These are phyloP conservation scores for Exobasidium cylindrosporum DNA, from an alignment of 1,284 basidiomycete genomes.

Conservation along the genomic window DNA sequence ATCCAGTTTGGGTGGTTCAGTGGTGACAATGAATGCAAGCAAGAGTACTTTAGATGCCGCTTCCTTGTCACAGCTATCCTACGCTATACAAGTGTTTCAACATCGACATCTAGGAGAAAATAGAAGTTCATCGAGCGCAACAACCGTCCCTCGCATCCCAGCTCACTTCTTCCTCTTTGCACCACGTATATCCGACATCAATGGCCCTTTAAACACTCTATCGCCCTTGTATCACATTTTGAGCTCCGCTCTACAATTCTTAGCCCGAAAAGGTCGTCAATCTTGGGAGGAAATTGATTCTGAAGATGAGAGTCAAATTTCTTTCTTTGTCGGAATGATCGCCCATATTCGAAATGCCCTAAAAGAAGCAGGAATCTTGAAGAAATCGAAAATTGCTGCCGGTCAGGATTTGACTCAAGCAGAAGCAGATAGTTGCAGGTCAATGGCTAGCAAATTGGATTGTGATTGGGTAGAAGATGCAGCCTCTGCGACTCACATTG, in stretches of 20 bases:
- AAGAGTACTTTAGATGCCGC: slow-evolving; percentile 8
- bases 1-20: slow-evolving; percentile 7
- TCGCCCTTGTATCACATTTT: slow-evolving; percentile 8
- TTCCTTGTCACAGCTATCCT: slow-evolving; percentile 25
- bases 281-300: slow-evolving; percentile 28
- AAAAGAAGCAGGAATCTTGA: slow-evolving; percentile 27
- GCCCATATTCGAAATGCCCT: slow-evolving; percentile 35
- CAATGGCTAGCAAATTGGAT: slow-evolving; percentile 37
- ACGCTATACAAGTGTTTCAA: slow-evolving; percentile 42
- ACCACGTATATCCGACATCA: slow-evolving; percentile 20
- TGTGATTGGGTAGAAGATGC: slow-evolving; percentile 41
- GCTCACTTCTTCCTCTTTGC: slow-evolving; percentile 40
- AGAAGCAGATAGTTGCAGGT: slow-evolving; percentile 35
- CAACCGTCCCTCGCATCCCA: slow-evolving; percentile 38
- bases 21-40: slow-evolving; percentile 4
- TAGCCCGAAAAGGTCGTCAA: slow-evolving; percentile 26
- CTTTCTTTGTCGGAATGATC: slow-evolving; percentile 38
- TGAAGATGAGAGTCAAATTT: slow-evolving; percentile 26
- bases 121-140: slow-evolving; percentile 32
- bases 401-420: slow-evolving; percentile 42
- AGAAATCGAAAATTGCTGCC: slow-evolving; percentile 28
- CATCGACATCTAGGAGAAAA: slow-evolving; percentile 41
- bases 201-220: slow-evolving; percentile 30
- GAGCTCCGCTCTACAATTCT: slow-evolving; percentile 25
- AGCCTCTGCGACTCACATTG: slow-evolving; percentile 39